Base-by-base conservation (phyloP, 2,329 filamentous ascomycete genomes). In the Furcasterigmium furcatum region DNA sequence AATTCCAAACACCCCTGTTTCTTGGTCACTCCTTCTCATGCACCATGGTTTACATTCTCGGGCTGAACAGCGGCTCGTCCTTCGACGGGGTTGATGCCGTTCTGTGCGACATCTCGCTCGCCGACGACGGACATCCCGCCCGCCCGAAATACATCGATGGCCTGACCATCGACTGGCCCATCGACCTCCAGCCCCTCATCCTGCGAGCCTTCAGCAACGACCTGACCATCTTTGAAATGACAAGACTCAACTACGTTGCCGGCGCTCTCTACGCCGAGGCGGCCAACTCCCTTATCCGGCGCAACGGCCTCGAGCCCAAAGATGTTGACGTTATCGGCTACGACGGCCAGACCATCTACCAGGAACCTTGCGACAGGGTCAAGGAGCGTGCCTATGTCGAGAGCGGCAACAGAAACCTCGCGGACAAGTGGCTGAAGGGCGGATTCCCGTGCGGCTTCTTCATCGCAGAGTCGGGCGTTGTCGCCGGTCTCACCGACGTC, bases 71-170 rank as follows among this genome's bases (percentile, higher is more conserved):
- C 39, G 59, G 57, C 40, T 57, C 54, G 16, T 59, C 58, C 3
- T 61, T 61, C 46, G 58, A 61, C 39, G 59, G 58, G 5, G 57
- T 62, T 5, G 58, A 62, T 38, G 59, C 52, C 18, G 58, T 61
- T 14, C 47, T 61, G 3, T 61, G 59, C 49, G 52, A 43, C 25
- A 60, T 61, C 39, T 48, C 50, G 2, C 43, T 61, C 24, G 57
- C 51, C 6, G 50, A 54, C 16, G 59, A 62, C 38, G 59, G 58
- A 6, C 58, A 62, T 25, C 59, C 59, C 4, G 20, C 52, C 3
- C 52, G 57, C 4, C 58, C 58, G 16, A 46, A 50, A 16, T 62
- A 51, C 34, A 21, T 61, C 32, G 56, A 61, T 25, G 56, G 47
- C n/a, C 41, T 62, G 9, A 56, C 58, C 4, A 51, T 60, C 6